Percentiles rank a stretch among this genome's conserved stretches.
Evolutionary conservation across 345 rosid genomes (phyloP).

Genomic region (Populus nigra): DNA sequence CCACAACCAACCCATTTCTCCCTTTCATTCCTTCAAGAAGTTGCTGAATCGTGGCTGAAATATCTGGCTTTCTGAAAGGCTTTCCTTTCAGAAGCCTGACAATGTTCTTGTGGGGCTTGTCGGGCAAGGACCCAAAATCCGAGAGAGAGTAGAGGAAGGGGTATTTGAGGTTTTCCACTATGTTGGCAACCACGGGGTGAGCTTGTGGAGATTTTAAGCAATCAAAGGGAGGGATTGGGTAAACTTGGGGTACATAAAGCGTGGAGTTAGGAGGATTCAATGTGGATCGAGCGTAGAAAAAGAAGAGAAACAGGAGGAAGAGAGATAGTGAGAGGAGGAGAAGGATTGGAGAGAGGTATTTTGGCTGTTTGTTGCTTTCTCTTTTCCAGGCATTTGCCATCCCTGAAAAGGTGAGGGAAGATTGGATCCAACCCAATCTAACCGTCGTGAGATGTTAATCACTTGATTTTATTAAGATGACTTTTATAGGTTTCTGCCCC

Average conservation of each 20-base stretch:
- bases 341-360: conserved; percentile 50
- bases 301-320: conserved; percentile 44
- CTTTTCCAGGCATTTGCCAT: conserved; percentile 30
- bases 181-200: conserved; percentile 80
- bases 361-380: conserved; percentile 37
- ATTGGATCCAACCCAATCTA: background rate
- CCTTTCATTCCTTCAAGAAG: conserved; percentile 53
- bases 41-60: conserved; percentile 77
- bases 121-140: conserved; percentile 81
- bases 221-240: conserved; percentile 51
- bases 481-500: too few relatives aligned
- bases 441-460: background rate
- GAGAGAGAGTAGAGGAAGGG: conserved; percentile 81
- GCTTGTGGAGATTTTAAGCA: conserved; percentile 74
- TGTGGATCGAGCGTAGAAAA: conserved; percentile 16
- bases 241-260: conserved; percentile 18
- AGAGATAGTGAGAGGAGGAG: conserved; percentile 43
- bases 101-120: conserved; percentile 95
- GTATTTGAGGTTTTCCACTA: conserved; percentile 73
- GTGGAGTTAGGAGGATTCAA: conserved; percentile 14
- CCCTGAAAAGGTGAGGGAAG: background rate
- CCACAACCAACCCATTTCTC: conserved; percentile 61
- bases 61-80: conserved; percentile 84
- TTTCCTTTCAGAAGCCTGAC: conserved; percentile 85
- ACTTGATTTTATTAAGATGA: too few relatives aligned